Conservation (phyloP, 208 protist species). For the Trypanosoma vivax region DNA sequence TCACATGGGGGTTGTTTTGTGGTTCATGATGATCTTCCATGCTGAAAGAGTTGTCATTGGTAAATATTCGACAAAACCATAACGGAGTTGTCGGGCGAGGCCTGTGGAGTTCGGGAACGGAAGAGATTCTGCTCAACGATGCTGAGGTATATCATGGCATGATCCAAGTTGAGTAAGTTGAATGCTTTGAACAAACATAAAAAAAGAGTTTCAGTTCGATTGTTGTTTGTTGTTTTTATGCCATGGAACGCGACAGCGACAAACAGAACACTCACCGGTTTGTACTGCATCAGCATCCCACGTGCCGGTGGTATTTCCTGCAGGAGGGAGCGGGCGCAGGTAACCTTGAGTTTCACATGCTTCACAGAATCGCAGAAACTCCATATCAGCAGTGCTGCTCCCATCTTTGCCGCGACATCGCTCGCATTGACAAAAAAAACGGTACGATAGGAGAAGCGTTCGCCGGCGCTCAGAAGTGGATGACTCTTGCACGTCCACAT, state of each 20-base stretch:
- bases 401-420: constrained; percentile 57
- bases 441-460: constrained; percentile 41
- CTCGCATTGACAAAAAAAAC: constrained; percentile 62
- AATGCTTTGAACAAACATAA: constrained; percentile 7
- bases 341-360: constrained; percentile 43
- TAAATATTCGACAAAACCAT: no score
- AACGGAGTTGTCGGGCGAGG: no score
- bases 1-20: no score
- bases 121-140: no score
- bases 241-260: constrained; percentile 8
- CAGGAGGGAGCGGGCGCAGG: constrained; percentile 28
- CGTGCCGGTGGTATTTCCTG: background rate
- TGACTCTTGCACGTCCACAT: constrained; percentile 56
- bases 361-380: constrained; percentile 27
- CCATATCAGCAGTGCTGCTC: background rate
- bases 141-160: no score
- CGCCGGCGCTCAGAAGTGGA: constrained; percentile 52
- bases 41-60: no score
- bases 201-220: constrained; percentile 1
- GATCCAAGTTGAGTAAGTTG: background rate
- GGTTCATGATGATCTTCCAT: no score
- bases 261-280: constrained; percentile 18
- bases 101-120: no score
- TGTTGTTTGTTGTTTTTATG: background rate
- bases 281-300: constrained; percentile 5